Conservation (phyloP, 2,329 filamentous ascomycete genomes). For the Ophiostoma angusticollis region DNA sequence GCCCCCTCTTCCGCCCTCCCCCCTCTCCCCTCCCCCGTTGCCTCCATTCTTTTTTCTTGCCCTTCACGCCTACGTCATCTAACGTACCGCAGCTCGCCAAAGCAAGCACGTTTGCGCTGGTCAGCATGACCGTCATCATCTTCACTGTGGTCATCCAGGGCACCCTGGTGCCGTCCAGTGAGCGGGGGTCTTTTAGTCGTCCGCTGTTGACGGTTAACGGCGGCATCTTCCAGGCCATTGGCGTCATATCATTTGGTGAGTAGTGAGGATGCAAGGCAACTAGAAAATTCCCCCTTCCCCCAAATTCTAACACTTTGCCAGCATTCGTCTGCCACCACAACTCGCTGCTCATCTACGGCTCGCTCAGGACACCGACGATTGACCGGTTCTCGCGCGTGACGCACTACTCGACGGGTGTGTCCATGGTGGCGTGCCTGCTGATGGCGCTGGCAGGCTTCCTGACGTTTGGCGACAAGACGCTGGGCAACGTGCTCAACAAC, state of each 20-base stretch:
- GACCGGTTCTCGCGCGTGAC: conserved; percentile 90
- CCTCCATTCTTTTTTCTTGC: too few species aligned
- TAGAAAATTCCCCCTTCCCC: neutral
- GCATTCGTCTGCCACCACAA: conserved; percentile 78
- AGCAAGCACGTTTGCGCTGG: conserved; percentile 81
- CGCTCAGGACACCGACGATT: conserved; percentile 82
- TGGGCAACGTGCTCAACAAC: conserved; percentile 96
- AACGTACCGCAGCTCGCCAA: too few species aligned
- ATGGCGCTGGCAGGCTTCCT: conserved; percentile 87
- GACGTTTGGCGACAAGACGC: conserved; percentile 80
- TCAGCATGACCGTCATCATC: conserved; percentile 88
- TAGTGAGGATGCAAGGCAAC: too few species aligned
- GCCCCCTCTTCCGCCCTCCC: too few species aligned
- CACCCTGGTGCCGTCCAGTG: conserved; percentile 55
- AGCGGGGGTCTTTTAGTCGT: conserved; percentile 57
- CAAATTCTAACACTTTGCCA: conserved; percentile 14
- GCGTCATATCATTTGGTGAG: conserved; percentile 93
- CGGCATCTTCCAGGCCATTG: conserved; percentile 90
- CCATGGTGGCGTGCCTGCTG: conserved; percentile 77
- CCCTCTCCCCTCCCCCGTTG: too few species aligned
- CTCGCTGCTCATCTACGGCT: conserved; percentile 93
- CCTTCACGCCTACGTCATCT: too few species aligned
- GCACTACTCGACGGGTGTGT: conserved; percentile 82
- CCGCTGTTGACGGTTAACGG: conserved; percentile 66
- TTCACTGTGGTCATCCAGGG: conserved; percentile 79